Evolutionary conservation across 768 basidiomycete genomes (phyloP).

Genomic region (Termitomyces sp.): DNA sequence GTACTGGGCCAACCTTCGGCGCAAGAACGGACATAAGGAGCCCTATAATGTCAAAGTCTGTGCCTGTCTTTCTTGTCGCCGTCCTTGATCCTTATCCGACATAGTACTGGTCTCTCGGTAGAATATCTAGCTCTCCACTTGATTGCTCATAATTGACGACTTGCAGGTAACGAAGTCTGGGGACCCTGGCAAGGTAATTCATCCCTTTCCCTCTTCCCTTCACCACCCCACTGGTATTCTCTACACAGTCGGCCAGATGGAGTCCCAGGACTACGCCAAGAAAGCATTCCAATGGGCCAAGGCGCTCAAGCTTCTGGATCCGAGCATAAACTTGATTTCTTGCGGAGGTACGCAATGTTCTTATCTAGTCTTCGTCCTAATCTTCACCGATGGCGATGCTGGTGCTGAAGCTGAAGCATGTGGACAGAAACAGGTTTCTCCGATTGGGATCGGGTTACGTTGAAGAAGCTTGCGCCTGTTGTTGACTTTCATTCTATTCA

Average conservation of each 20-base stretch:
- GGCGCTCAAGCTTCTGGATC: slow-evolving; percentile 51
- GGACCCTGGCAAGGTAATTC: slow-evolving; percentile 43
- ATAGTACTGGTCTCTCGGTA: slow-evolving; percentile 32
- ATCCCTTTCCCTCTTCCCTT: neutral
- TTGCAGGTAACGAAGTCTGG: slow-evolving; percentile 51
- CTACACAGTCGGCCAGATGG: slow-evolving; percentile 48
- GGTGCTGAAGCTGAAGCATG: neutral
- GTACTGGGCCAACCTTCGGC: slow-evolving; percentile 50
- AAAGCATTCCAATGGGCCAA: slow-evolving; percentile 59
- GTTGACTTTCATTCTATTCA: slow-evolving; percentile 48
- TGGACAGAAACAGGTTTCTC: slow-evolving; percentile 31
- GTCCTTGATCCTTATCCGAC: neutral
- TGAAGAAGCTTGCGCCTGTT: slow-evolving; percentile 36
- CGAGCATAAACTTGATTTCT: slow-evolving; percentile 45
- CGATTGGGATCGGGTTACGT: slow-evolving; percentile 37
- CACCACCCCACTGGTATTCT: neutral
- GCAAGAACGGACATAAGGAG: slow-evolving; percentile 51
- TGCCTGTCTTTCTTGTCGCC: neutral
- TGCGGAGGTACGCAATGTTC: slow-evolving; percentile 37
- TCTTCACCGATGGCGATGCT: neutral
- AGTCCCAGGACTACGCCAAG: slow-evolving; percentile 47
- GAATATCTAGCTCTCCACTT: neutral
- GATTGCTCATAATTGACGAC: slow-evolving; percentile 17
- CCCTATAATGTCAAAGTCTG: slow-evolving; percentile 44
- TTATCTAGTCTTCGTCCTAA: neutral